Evolutionary conservation across 2,329 filamentous ascomycete genomes (phyloP).

Genomic region (Metarhizium rileyi): DNA sequence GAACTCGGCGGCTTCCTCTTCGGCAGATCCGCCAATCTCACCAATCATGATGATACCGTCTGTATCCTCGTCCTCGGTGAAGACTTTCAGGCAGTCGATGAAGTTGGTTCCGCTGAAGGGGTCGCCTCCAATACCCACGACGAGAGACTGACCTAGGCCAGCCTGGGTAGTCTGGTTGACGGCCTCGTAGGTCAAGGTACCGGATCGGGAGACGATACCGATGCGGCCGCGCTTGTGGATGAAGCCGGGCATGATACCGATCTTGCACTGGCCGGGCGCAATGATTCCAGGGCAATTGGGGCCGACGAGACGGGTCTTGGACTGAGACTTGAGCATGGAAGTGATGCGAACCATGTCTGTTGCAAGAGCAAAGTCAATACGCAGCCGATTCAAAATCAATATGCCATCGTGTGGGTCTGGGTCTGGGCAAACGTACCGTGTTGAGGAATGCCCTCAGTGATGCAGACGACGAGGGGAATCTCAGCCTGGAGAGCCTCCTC

Average conservation of each 20-base stretch:
- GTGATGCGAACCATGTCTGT: slow-evolving; percentile 98
- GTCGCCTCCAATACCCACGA: slow-evolving; percentile 96
- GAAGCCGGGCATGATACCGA: slow-evolving; percentile 98
- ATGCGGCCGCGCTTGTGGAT: slow-evolving; percentile 99
- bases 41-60: slow-evolving; percentile 99
- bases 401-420: background rate
- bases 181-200: slow-evolving; percentile 97
- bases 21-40: slow-evolving; percentile 93
- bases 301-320: slow-evolving; percentile 91
- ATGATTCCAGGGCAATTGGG: slow-evolving; percentile 99
- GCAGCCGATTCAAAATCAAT: slow-evolving; percentile 1
- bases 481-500: slow-evolving; percentile 93
- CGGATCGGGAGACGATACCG: slow-evolving; percentile 95
- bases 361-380: slow-evolving; percentile 8
- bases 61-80: slow-evolving; percentile 90
- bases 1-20: slow-evolving; percentile 98
- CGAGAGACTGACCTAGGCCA: slow-evolving; percentile 93
- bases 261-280: slow-evolving; percentile 93
- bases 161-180: slow-evolving; percentile 99
- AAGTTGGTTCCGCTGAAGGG: slow-evolving; percentile 99
- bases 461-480: slow-evolving; percentile 90
- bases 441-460: slow-evolving; percentile 96
- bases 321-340: slow-evolving; percentile 93
- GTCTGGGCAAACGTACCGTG: slow-evolving; percentile 54
- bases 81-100: slow-evolving; percentile 97